A percentile compares a stretch with the other conserved stretches of the same genome.
Conservation (phyloP, 129 eudicot genomes). For the Sambucus nigra region DNA sequence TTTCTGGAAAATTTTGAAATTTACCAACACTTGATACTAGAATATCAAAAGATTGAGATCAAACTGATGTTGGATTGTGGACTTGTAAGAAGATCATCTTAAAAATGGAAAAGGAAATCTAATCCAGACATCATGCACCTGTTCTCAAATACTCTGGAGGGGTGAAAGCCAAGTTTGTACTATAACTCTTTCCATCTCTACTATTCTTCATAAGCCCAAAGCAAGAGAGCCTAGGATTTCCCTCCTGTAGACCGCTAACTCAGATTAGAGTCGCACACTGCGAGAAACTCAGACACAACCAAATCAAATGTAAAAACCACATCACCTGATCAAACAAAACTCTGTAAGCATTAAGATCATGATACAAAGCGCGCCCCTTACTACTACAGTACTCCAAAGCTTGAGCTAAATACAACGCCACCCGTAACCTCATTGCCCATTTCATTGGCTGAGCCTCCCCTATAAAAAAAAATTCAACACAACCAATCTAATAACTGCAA, state of each 20-base stretch:
- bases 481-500: constrained; percentile 4
- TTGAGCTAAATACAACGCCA: constrained; percentile 82
- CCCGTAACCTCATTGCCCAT: constrained; percentile 95
- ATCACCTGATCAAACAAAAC: constrained; percentile 89
- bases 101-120: too few species aligned
- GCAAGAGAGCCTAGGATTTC: constrained; percentile 93
- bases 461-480: constrained; percentile 16
- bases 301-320: neutral
- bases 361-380: constrained; percentile 76
- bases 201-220: constrained; percentile 97
- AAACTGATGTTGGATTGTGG: neutral
- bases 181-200: constrained; percentile 94
- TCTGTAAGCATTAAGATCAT: constrained; percentile 92
- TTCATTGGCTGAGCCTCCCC: constrained; percentile 95
- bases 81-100: neutral
- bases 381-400: constrained; percentile 87
- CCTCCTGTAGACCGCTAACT: constrained; percentile 38
- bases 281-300: neutral
- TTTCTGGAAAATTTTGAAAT: too few species aligned
- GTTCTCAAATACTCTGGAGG: constrained; percentile 96
- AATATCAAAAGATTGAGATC: neutral
- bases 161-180: constrained; percentile 91
- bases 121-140: constrained; percentile 25
- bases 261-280: constrained; percentile 5
- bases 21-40: neutral